phyloP scores from a whole-genome alignment of 257 asterid genomes.

The Fraxinus quadrangulata region DNA sequence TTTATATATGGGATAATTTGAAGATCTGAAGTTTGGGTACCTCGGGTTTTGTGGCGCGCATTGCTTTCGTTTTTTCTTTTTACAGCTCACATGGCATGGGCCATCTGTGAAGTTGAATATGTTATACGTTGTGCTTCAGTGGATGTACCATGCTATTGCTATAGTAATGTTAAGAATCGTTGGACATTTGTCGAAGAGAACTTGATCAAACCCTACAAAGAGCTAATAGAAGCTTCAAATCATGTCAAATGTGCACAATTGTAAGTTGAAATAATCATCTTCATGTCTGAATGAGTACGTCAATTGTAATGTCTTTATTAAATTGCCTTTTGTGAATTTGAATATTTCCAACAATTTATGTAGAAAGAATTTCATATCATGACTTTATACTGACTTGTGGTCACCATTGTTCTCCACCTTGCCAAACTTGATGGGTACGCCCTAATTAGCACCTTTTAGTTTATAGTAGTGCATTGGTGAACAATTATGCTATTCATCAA shows the following conservation, averaged over 20 bases:
- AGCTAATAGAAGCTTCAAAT: too few relatives aligned
- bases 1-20: background rate
- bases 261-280: too few relatives aligned
- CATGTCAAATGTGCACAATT: background rate
- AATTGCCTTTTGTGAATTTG: too few relatives aligned
- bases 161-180: background rate
- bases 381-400: too few relatives aligned
- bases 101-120: background rate
- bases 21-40: background rate
- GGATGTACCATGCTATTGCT: background rate
- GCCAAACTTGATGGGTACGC: too few relatives aligned
- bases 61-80: background rate
- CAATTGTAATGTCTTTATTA: too few relatives aligned
- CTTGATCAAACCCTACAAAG: background rate
- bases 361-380: too few relatives aligned
- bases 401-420: too few relatives aligned
- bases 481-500: too few relatives aligned
- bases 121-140: background rate
- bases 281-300: background rate
- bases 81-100: background rate
- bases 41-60: conserved; percentile 3
- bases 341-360: too few relatives aligned
- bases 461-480: too few relatives aligned
- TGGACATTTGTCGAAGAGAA: background rate
- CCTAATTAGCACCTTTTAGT: too few relatives aligned